Base-by-base conservation (phyloP, 441 rosid species). In the Jatropha multifida region DNA sequence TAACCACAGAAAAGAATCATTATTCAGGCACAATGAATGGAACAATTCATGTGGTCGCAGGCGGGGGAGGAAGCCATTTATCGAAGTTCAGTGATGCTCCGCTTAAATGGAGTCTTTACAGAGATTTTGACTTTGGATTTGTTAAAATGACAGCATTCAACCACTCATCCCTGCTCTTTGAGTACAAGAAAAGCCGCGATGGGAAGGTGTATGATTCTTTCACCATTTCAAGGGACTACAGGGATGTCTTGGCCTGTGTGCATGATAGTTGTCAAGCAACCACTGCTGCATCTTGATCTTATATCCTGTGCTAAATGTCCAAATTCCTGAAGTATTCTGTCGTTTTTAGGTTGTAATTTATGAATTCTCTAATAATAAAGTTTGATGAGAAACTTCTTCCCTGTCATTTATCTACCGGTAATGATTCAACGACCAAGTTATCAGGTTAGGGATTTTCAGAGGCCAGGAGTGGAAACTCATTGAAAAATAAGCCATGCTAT, bases 41-140 rank as follows among this genome's bases (percentile, higher is more conserved):
- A 72, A 93, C 97, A 40, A 95, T 95, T 81, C 97, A 92, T 58
- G 89, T 93, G 4, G 98, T 95, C 0, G 97, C 73, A 26, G 99
- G 97, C 3, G 98, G 99, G 40, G 98, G 80, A 71, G 99, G 98
- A 42, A 75, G 85, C 82, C 95, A 90, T 72, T 87, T 95, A 55
- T 85, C 95, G 1, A 10, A 69, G 7, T 95, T 83, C 85, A 90
- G 93, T 70, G 6, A 75, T 37, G 26, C 86, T 26, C 71, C 63
- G 0, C 94, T 96, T 2, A 72, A 56, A 8, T 93, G 99, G 98
- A 93, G 98, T 83, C 67, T 95, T 49, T 84, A 83, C 80, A 84
- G 88, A 81, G 98, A 93, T 74, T 85, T 74, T 38, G 96, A 93
- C 76, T 90, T 9, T n/a, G 98, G 98, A 56, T 95, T 92, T 71